Percentiles rank a stretch among this genome's conserved stretches.
phyloP scores from a whole-genome alignment of 2,329 filamentous ascomycete genomes.

The Calonectria crousiana region DNA sequence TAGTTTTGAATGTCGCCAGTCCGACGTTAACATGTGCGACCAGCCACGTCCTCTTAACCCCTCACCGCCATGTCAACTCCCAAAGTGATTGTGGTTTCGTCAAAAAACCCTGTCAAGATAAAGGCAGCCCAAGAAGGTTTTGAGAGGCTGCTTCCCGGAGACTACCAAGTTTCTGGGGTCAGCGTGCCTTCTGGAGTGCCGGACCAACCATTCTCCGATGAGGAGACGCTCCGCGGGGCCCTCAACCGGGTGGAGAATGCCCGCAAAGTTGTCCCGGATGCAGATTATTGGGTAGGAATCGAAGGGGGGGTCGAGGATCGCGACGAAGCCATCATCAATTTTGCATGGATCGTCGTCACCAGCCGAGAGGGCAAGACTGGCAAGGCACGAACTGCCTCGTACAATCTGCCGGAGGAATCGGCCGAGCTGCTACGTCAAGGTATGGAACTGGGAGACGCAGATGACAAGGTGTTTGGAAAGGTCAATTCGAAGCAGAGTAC shows the following conservation, averaged over 20 bases:
- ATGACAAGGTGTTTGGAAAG: constrained; percentile 53
- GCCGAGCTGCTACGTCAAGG: constrained; percentile 50
- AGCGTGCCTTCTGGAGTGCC: constrained; percentile 54
- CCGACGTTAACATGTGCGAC: not conserved
- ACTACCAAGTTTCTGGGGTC: constrained; percentile 43
- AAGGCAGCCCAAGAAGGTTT: constrained; percentile 53
- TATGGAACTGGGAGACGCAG: constrained; percentile 55
- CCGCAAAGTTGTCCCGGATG: constrained; percentile 44
- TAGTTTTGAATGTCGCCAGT: not conserved
- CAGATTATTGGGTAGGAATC: constrained; percentile 56
- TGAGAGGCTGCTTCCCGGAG: constrained; percentile 48
- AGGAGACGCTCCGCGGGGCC: constrained; percentile 54
- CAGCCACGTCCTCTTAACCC: not conserved
- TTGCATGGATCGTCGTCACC: constrained; percentile 56
- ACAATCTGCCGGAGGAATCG: constrained; percentile 53
- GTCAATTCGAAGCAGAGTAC: constrained; percentile 53
- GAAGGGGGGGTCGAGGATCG: constrained; percentile 54
- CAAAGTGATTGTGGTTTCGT: constrained; percentile 42
- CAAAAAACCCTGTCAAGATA: constrained; percentile 48
- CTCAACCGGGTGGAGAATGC: constrained; percentile 52
- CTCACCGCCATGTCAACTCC: not conserved
- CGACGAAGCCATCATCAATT: constrained; percentile 47
- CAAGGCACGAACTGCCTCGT: constrained; percentile 53
- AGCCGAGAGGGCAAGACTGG: constrained; percentile 45
- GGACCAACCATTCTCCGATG: constrained; percentile 54